Percentiles rank a stretch among this genome's conserved stretches.
Evolutionary conservation across 768 basidiomycete genomes (phyloP).

Genomic region (Leccinum uliginosum): DNA sequence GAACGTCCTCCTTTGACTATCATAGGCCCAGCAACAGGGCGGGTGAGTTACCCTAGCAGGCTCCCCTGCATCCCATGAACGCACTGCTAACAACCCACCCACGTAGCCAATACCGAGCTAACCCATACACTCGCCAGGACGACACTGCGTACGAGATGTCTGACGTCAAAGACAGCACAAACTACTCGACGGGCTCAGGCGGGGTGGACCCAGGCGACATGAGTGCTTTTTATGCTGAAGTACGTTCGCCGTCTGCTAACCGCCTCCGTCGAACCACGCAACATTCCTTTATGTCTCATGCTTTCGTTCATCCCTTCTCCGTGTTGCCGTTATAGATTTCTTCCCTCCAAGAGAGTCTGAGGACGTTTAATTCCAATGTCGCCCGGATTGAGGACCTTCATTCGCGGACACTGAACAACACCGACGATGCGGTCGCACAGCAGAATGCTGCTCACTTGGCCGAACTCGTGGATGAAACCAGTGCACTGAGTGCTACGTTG

Average conservation of each 20-base stretch:
- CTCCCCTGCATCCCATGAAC: neutral
- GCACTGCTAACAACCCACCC: neutral
- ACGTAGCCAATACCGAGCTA: conserved; percentile 36
- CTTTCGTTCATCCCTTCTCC: neutral
- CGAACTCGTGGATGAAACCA: conserved; percentile 67
- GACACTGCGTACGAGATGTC: conserved; percentile 64
- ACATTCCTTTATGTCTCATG: neutral
- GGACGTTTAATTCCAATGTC: conserved; percentile 67
- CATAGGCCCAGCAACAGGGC: conserved; percentile 67
- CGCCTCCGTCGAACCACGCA: neutral
- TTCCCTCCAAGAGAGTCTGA: conserved; percentile 66
- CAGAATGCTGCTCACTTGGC: conserved; percentile 61
- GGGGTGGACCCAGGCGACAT: conserved; percentile 52
- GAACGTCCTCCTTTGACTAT: neutral
- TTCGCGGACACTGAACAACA: conserved; percentile 69
- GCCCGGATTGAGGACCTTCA: conserved; percentile 67
- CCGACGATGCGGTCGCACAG: conserved; percentile 63
- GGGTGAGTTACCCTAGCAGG: conserved; percentile 38
- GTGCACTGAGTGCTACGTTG: conserved; percentile 60
- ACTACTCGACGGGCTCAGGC: conserved; percentile 37
- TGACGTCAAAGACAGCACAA: conserved; percentile 57
- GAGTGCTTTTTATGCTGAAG: conserved; percentile 73
- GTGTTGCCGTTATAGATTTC: conserved; percentile 51
- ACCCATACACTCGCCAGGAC: conserved; percentile 68
- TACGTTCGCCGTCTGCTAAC: conserved; percentile 26